These are phyloP conservation scores for Claviceps pazoutovae DNA, from an alignment of 2,329 filamentous ascomycete species.

Conservation along the genomic window DNA sequence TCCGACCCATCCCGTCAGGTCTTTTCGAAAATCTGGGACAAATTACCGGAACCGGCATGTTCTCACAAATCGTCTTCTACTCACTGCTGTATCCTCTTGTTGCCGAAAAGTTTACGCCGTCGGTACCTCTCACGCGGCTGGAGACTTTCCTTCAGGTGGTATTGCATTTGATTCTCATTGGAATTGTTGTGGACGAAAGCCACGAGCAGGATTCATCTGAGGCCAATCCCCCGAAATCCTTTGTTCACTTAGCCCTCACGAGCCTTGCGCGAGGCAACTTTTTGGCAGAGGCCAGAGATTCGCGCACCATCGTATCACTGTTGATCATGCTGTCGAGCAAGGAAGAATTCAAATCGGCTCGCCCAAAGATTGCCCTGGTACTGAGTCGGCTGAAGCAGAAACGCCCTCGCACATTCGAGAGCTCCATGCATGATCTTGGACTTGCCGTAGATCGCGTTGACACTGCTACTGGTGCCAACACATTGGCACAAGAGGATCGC, in stretches of 20 bases:
- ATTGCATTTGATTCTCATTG: slow-evolving; percentile 73
- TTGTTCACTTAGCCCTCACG: slow-evolving; percentile 56
- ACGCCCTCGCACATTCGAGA: slow-evolving; percentile 57
- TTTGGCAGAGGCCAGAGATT: slow-evolving; percentile 38
- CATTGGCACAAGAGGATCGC: slow-evolving; percentile 54
- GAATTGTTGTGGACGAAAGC: slow-evolving; percentile 66
- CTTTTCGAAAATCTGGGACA: slow-evolving; percentile 61
- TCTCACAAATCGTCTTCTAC: slow-evolving; percentile 82
- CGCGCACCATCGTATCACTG: slow-evolving; percentile 51
- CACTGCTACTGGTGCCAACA: slow-evolving; percentile 64
- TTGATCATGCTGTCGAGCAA: slow-evolving; percentile 48
- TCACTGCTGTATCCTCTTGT: slow-evolving; percentile 69
- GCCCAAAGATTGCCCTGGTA: slow-evolving; percentile 72
- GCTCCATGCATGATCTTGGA: slow-evolving; percentile 48
- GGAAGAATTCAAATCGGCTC: slow-evolving; percentile 67
- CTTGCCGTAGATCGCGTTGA: slow-evolving; percentile 66
- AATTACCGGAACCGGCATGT: slow-evolving; percentile 74
- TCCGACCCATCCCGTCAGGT: slow-evolving; percentile 62
- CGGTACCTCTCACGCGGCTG: slow-evolving; percentile 65
- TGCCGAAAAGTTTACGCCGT: slow-evolving; percentile 53
- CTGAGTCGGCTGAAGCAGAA: slow-evolving; percentile 76
- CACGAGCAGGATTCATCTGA: slow-evolving; percentile 36
- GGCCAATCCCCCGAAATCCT: slow-evolving; percentile 44
- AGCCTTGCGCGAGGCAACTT: slow-evolving; percentile 49
- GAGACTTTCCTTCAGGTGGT: slow-evolving; percentile 89